Evolutionary conservation across 2,329 filamentous ascomycete genomes (phyloP).

Genomic region (Exophiala sideris): DNA sequence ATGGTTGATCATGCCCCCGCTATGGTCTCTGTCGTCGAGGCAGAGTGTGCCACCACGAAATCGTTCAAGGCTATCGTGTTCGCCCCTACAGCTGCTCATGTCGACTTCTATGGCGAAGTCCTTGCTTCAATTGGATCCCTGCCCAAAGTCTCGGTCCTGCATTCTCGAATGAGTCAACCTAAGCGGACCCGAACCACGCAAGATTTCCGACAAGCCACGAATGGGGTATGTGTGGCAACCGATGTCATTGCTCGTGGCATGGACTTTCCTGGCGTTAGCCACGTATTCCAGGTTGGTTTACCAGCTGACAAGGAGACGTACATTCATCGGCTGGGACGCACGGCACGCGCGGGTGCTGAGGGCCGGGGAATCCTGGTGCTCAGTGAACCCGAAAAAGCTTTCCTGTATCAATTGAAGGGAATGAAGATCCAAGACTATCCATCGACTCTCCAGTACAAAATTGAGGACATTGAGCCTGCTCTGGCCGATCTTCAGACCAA

Average conservation of each 20-base stretch:
- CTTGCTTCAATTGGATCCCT: constrained; percentile 45
- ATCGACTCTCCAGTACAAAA: constrained; percentile 1
- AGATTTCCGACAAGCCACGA: constrained; percentile 62
- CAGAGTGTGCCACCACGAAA: constrained; percentile 36
- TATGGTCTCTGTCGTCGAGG: constrained; percentile 11
- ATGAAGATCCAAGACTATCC: constrained; percentile 13
- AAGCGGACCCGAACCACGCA: constrained; percentile 69
- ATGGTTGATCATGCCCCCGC: constrained; percentile 65
- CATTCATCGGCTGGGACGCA: constrained; percentile 74
- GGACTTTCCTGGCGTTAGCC: constrained; percentile 78
- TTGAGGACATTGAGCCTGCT: constrained; percentile 14
- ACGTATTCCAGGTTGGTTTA: constrained; percentile 69
- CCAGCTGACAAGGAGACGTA: constrained; percentile 67
- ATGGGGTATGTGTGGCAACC: constrained; percentile 69
- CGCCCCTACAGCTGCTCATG: constrained; percentile 76
- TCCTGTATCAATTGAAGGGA: constrained; percentile 37
- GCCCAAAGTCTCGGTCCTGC: constrained; percentile 58
- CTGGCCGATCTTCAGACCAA: constrained; percentile 34
- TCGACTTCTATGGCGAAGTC: constrained; percentile 60
- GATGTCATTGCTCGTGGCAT: constrained; percentile 79
- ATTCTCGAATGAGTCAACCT: constrained; percentile 72
- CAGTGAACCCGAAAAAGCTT: constrained; percentile 48
- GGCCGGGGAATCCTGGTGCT: constrained; percentile 55
- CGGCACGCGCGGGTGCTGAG: constrained; percentile 57
- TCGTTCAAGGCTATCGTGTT: constrained; percentile 91